Base-by-base conservation (phyloP, 164 flowering plant species). In the Stephania yunnanensis region DNA sequence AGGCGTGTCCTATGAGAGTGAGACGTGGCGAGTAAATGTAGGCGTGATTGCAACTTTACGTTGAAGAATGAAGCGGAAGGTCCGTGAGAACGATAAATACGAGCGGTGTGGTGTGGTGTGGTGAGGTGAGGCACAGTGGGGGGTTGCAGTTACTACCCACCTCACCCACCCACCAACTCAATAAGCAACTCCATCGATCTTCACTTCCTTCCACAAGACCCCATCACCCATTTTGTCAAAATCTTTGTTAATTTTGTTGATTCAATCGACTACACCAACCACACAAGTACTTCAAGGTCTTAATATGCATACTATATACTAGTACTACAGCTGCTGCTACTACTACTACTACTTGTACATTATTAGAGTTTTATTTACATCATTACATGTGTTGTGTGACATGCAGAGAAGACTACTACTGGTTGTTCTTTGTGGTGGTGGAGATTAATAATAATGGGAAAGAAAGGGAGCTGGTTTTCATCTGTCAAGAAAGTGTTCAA, bases 401-500 rank as follows among this genome's bases (percentile, higher is more conserved):
- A 36, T 36, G 44, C 52, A 73, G 20, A 46, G 11, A 45, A 2
- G 44, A 2, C 6, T 44, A 2, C 6, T 44, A 19, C 19, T n/a
- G 20, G 25, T n/a, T 69, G 3, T 10, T 19, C 9, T 42, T 69
- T 63, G 42, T 36, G 42, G 42, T 36, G 42, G 42, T 36, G 42
- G 42, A 36, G 42, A 36, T 36, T 25, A 50, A 61, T 36, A 9
- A 81, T 81, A 9, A 81, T 81, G 83, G 81, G 81, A 42, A 81
- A 78, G 81, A 81, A 81, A 68, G 71, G 67, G 71, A 76, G 70
- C 74, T 81, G 83, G 83, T 81, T 81, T 46, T 67, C 74, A 1
- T 66, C 78, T 10, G 82, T 80, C 52, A 78, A 73, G 79, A 81
- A 46, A 66, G 83, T 78, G 3, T 81, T 81, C 79, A 81, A 71